A percentile compares a stretch with the other conserved stretches of the same genome.
phyloP scores from a whole-genome alignment of 2,329 filamentous ascomycete species.

The Alternaria novae-zelandiae region DNA sequence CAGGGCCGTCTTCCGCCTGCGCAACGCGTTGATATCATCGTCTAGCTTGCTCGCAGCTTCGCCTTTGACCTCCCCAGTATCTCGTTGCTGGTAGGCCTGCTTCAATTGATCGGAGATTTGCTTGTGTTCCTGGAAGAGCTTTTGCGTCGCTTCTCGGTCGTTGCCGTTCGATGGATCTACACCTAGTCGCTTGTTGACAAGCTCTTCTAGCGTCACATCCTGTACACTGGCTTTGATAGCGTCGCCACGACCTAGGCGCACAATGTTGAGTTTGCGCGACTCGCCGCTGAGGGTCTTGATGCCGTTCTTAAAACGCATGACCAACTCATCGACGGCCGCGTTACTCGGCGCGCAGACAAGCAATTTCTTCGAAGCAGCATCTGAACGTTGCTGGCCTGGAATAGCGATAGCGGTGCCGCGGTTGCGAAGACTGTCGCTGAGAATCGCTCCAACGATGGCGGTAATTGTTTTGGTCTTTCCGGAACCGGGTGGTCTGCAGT shows the following conservation, averaged over 20 bases:
- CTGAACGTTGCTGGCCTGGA: slow-evolving; percentile 41
- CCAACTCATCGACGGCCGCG: slow-evolving; percentile 93
- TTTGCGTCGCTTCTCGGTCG: slow-evolving; percentile 60
- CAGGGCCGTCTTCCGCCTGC: slow-evolving; percentile 76
- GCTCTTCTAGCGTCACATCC: slow-evolving; percentile 91
- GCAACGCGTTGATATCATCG: slow-evolving; percentile 78
- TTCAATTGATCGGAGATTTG: slow-evolving; percentile 69
- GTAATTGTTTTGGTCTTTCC: slow-evolving; percentile 99
- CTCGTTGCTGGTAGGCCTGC: slow-evolving; percentile 72
- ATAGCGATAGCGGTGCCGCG: slow-evolving; percentile 56
- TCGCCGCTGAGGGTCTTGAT: slow-evolving; percentile 78
- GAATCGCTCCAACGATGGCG: slow-evolving; percentile 88
- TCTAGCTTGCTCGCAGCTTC: slow-evolving; percentile 71
- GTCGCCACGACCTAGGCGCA: slow-evolving; percentile 88
- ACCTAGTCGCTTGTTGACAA: slow-evolving; percentile 77
- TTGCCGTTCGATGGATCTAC: slow-evolving; percentile 47
- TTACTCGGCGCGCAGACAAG: slow-evolving; percentile 98
- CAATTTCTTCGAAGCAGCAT: slow-evolving; percentile 75
- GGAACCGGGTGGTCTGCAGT: slow-evolving; percentile 80
- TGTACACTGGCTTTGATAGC: slow-evolving; percentile 88
- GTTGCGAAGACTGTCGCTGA: slow-evolving; percentile 65
- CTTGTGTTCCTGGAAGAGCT: slow-evolving; percentile 75
- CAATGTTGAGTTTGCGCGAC: slow-evolving; percentile 78
- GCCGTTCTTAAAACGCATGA: slow-evolving; percentile 87
- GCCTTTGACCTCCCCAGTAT: slow-evolving; percentile 64